phyloP scores from a whole-genome alignment of 2,329 filamentous ascomycete species.

The Venturia effusa region DNA sequence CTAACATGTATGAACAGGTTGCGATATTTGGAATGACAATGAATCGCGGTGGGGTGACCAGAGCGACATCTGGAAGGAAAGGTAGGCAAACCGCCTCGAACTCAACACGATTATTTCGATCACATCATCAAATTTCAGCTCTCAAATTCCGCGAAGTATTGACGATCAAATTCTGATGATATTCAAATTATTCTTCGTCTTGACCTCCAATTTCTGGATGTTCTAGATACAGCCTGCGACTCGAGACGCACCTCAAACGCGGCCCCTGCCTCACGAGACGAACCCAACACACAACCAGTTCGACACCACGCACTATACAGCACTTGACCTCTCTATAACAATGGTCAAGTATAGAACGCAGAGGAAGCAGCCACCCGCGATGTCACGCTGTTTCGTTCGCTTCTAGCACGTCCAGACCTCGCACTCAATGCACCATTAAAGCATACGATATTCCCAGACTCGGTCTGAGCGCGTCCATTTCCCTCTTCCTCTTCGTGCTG shows the following conservation, averaged over 20 bases:
- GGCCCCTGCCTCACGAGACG: background rate
- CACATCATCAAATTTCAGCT: background rate
- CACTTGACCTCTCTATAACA: background rate
- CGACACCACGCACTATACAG: background rate
- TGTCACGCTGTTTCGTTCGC: conserved; percentile 4
- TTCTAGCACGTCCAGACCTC: background rate
- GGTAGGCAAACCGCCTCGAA: no score
- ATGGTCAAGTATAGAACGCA: background rate
- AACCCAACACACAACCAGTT: conserved; percentile 2
- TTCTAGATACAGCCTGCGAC: background rate
- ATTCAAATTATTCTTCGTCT: background rate
- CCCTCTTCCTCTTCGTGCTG: background rate
- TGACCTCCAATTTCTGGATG: background rate
- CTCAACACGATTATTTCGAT: background rate
- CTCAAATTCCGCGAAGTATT: background rate
- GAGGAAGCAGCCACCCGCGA: background rate
- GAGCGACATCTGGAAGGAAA: background rate
- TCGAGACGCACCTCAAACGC: background rate
- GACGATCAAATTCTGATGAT: background rate
- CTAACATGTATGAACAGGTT: conserved; percentile 1
- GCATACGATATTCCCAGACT: background rate
- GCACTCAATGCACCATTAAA: conserved; percentile 3
- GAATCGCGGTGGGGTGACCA: background rate
- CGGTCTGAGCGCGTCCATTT: background rate
- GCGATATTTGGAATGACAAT: background rate